phyloP scores from a whole-genome alignment of 495 filamentous ascomycete species.

The Tuber magnatum region DNA sequence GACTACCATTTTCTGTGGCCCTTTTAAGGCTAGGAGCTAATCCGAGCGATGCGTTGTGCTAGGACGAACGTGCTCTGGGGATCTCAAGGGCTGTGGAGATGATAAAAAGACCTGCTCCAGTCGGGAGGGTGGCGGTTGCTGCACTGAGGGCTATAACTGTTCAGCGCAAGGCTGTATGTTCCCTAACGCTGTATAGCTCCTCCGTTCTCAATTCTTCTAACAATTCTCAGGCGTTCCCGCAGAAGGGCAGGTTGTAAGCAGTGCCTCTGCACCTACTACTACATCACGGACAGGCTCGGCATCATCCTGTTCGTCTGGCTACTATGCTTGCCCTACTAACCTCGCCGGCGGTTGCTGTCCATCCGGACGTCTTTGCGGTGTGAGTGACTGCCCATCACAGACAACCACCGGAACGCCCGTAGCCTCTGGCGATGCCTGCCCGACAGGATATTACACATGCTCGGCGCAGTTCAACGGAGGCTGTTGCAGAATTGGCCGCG shows the following conservation, averaged over 20 bases:
- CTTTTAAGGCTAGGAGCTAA: neutral
- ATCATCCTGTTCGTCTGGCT: constrained; percentile 52
- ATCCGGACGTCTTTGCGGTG: constrained; percentile 39
- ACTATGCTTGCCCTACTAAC: constrained; percentile 50
- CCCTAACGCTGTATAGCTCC: neutral
- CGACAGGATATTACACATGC: constrained; percentile 65
- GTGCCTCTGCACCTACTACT: constrained; percentile 34
- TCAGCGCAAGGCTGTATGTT: constrained; percentile 65
- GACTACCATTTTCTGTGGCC: neutral
- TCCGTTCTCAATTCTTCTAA: neutral
- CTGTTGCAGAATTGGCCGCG: constrained; percentile 69
- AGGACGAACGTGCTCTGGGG: constrained; percentile 61
- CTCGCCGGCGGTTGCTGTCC: constrained; percentile 54
- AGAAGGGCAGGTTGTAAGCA: constrained; percentile 1
- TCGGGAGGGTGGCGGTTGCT: constrained; percentile 75
- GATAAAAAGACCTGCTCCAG: constrained; percentile 63
- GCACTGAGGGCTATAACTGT: constrained; percentile 72
- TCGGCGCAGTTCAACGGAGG: constrained; percentile 58
- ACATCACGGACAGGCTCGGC: constrained; percentile 40
- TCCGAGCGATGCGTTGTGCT: neutral
- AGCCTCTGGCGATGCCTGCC: constrained; percentile 47
- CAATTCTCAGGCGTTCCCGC: neutral
- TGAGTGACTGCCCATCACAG: constrained; percentile 40
- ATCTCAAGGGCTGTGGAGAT: constrained; percentile 55
- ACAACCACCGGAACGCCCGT: constrained; percentile 42